Evolutionary conservation across 192 early-diverging fungal species (phyloP).

Genomic region (Paraglomus occultum): DNA sequence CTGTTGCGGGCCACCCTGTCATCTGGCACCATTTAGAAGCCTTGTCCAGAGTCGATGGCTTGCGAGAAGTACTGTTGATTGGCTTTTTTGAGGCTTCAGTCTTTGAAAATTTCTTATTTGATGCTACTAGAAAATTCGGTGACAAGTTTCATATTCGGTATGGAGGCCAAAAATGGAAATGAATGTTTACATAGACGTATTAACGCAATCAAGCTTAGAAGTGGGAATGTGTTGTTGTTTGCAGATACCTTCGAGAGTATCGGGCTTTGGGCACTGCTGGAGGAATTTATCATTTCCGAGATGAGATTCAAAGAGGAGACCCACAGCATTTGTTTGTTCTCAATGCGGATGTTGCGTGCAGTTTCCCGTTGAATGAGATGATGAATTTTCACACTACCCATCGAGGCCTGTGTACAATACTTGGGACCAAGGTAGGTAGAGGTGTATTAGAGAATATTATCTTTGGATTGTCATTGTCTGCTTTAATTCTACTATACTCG

Average conservation of each 20-base stretch:
- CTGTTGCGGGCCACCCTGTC: constrained; percentile 93
- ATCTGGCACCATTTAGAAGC: constrained; percentile 97
- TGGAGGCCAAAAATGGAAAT: background rate
- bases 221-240: too few relatives aligned
- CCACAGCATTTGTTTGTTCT: constrained; percentile 94
- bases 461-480: background rate
- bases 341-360: constrained; percentile 95
- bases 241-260: constrained; percentile 96
- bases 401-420: constrained; percentile 81
- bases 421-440: constrained; percentile 75
- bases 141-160: constrained; percentile 79
- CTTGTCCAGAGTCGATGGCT: constrained; percentile 79
- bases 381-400: constrained; percentile 80
- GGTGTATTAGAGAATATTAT: constrained; percentile 11
- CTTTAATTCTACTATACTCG: too few relatives aligned
- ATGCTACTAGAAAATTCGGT: constrained; percentile 85
- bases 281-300: constrained; percentile 98
- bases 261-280: constrained; percentile 95
- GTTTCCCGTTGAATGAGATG: constrained; percentile 89
- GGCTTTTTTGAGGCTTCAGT: constrained; percentile 97
- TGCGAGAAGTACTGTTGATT: constrained; percentile 93
- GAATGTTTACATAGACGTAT: too few relatives aligned
- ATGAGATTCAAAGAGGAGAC: constrained; percentile 89
- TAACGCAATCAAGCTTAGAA: too few relatives aligned
- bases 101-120: constrained; percentile 85